Evolutionary conservation across 148 eudicot genomes (phyloP), one percentile per base, ranked within the genome.

Genomic region (Suaeda aralocaspica): DNA sequence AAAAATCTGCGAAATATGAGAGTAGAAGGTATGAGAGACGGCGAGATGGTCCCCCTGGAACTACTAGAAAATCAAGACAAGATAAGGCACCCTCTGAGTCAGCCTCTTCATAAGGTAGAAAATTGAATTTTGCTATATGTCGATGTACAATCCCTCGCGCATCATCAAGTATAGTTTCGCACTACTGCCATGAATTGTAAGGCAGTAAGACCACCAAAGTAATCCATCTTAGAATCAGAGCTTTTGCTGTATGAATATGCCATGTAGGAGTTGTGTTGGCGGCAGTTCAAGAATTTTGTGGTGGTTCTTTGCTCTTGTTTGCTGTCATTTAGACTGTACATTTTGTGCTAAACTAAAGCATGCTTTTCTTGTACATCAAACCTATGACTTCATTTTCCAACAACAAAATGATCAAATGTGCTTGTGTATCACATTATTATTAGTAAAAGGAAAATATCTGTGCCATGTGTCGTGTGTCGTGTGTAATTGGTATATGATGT

Each of bases 31-130:
- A 88, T 67, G 95, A 85, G 65, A 84, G 98, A 79, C 82, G 82
- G 44, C 82, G 95, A 82, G 96, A 91, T 82, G 96, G 95, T 1
- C 95, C 91, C 16, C 76, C 98, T 22, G 85, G 86, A 26, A 30
- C 72, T 25, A 72, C 66, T 18, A 85, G 85, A 79, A 88, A 71
- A 77, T 86, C 92, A 59, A 79, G 61, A 81, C 88, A 83, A 80
- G 86, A 81, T 60, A 59, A 84, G 18, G 75, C 87, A 29, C 78
- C 84, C 64, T 85, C 83, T 56, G 91, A 84, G 76, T 84, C 95
- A 25, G 49, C 88, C 57, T 75, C 97, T 34, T 74, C 80, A 70
- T 87, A 78, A 84, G 82, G 85, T 84, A 51, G 72, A 12, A 64
- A 59, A 24, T 61, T 5, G 2, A 59, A 28, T 30, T 22, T 60